Evolutionary conservation across 2,329 filamentous ascomycete genomes (phyloP).

Genomic region (Aureobasidium pullulans): DNA sequence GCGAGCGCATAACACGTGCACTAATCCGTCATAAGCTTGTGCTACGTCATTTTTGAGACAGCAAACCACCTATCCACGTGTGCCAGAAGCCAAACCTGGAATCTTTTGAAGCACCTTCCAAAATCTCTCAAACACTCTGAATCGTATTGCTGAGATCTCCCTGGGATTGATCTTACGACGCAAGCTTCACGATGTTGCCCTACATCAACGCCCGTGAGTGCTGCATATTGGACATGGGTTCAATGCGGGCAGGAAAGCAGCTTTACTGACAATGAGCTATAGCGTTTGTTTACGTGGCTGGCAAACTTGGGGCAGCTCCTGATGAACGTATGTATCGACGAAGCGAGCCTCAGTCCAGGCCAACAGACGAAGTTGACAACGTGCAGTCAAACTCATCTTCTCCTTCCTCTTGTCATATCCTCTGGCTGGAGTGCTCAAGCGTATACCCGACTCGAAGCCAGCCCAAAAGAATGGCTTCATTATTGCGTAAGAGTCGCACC

Average conservation of each 20-base stretch:
- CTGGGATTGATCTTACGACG: background rate
- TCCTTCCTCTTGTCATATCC: slow-evolving; percentile 91
- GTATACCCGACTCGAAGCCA: slow-evolving; percentile 77
- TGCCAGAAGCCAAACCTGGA: background rate
- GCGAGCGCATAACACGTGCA: background rate
- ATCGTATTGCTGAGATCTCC: background rate
- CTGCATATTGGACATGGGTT: background rate
- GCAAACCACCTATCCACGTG: background rate
- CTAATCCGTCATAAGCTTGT: background rate
- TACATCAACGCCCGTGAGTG: slow-evolving; percentile 55
- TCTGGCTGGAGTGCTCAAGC: slow-evolving; percentile 78
- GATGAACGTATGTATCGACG: slow-evolving; percentile 50
- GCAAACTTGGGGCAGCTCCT: slow-evolving; percentile 52
- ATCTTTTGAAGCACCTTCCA: background rate
- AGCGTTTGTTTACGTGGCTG: slow-evolving; percentile 56
- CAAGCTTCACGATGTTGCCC: slow-evolving; percentile 47
- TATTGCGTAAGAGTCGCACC: slow-evolving; percentile 52
- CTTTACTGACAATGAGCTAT: slow-evolving; percentile 16
- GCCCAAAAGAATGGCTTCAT: slow-evolving; percentile 83
- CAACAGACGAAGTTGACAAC: slow-evolving; percentile 19
- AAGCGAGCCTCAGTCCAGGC: background rate
- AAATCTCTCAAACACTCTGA: background rate
- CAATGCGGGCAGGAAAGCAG: background rate
- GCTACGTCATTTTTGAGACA: slow-evolving; percentile 1
- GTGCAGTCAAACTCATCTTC: slow-evolving; percentile 83